phyloP scores from a whole-genome alignment of 2,329 filamentous ascomycete species.

The Zymoseptoria tritici region DNA sequence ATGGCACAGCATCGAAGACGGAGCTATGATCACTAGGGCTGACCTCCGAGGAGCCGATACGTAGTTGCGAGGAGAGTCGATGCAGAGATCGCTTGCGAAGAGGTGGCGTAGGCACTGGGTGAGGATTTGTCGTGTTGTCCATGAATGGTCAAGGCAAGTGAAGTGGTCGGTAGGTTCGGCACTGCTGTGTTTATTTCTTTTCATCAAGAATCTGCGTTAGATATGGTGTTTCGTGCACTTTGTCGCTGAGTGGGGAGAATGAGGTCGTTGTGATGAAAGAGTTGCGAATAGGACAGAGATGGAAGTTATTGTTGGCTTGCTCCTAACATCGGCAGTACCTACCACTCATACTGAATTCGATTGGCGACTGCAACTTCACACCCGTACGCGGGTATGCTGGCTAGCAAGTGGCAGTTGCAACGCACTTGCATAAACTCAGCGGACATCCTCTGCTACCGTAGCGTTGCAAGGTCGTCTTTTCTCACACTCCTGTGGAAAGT shows the following conservation, averaged over 20 bases:
- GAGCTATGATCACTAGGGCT: slow-evolving; percentile 20
- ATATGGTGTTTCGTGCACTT: not conserved
- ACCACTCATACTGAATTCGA: not conserved
- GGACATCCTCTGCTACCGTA: not conserved
- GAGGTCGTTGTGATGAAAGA: not conserved
- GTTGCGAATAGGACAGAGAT: not conserved
- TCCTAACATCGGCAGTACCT: not conserved
- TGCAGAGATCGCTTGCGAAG: slow-evolving; percentile 3
- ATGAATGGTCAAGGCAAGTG: too few relatives aligned
- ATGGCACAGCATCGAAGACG: slow-evolving; percentile 16
- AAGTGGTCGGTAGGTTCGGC: not conserved
- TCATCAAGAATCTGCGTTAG: not conserved
- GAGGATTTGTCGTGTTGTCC: too few relatives aligned
- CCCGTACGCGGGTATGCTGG: too few relatives aligned
- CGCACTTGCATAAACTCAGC: not conserved
- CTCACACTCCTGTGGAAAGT: not conserved
- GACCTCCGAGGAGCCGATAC: slow-evolving; percentile 14
- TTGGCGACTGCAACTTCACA: too few relatives aligned
- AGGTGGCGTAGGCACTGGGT: not conserved
- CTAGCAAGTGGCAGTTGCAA: not conserved
- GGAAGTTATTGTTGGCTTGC: not conserved
- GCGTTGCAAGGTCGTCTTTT: too few relatives aligned
- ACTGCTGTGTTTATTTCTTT: not conserved
- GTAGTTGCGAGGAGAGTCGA: not conserved
- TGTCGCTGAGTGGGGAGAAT: not conserved